phyloP scores from a whole-genome alignment of 2,329 filamentous ascomycete genomes.

The Claviceps sp. region DNA sequence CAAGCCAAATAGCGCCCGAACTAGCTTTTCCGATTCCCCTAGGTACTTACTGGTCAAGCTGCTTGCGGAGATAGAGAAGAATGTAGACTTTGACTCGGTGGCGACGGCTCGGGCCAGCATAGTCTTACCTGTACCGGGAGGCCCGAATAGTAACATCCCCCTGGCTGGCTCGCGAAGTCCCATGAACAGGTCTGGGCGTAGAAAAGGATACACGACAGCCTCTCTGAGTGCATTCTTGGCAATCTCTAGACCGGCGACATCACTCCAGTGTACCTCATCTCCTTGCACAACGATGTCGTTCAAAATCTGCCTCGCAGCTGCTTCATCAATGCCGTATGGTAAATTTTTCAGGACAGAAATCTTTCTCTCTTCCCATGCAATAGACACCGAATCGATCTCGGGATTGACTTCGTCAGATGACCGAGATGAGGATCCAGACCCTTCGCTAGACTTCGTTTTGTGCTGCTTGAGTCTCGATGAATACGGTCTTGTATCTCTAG shows the following conservation, averaged over 20 bases:
- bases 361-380: constrained; percentile 48
- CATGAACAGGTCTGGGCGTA: constrained; percentile 91
- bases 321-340: constrained; percentile 68
- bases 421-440: constrained; percentile 33
- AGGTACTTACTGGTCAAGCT: constrained; percentile 92
- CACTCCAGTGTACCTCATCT: constrained; percentile 88
- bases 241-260: constrained; percentile 79
- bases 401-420: constrained; percentile 31
- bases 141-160: constrained; percentile 92
- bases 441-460: constrained; percentile 26
- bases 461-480: constrained; percentile 19
- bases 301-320: constrained; percentile 78
- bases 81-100: constrained; percentile 86
- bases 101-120: constrained; percentile 90
- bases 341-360: constrained; percentile 59
- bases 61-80: constrained; percentile 93
- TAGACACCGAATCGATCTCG: constrained; percentile 24
- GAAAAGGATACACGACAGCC: constrained; percentile 91
- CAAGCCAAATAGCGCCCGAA: constrained; percentile 80
- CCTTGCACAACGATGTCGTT: constrained; percentile 93
- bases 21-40: constrained; percentile 91
- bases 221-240: constrained; percentile 90
- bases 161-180: constrained; percentile 85
- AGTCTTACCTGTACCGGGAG: constrained; percentile 95
- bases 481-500: constrained; percentile 12